Percentiles rank a stretch among this genome's conserved stretches.
These are phyloP conservation scores for Penicillium simplicissimum DNA, from an alignment of 495 filamentous ascomycete genomes.

Conservation along the genomic window DNA sequence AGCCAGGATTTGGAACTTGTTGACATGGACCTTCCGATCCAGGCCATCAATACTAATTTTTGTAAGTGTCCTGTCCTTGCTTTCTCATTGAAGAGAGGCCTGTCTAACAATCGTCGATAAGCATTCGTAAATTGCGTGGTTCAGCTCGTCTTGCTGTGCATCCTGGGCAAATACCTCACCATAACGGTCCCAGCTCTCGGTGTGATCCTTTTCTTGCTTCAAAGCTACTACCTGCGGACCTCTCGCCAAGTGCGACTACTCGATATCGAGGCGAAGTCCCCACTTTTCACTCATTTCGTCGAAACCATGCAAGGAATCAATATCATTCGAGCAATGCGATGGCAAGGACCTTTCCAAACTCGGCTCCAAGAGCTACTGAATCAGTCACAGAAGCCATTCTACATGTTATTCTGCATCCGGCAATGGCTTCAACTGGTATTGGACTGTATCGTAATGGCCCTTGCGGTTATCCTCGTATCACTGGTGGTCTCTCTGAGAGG, in stretches of 20 bases:
- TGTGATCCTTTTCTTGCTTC: slow-evolving; percentile 5
- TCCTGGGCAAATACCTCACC: slow-evolving; percentile 12
- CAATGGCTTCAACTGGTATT: slow-evolving; percentile 42
- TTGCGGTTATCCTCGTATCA: slow-evolving; percentile 34
- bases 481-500: slow-evolving; percentile 17
- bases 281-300: slow-evolving; percentile 60
- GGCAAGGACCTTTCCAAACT: slow-evolving; percentile 24
- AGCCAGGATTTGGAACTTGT: slow-evolving; percentile 16
- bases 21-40: slow-evolving; percentile 10
- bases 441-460: slow-evolving; percentile 38
- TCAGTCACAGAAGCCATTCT: slow-evolving; percentile 41
- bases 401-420: slow-evolving; percentile 47
- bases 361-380: slow-evolving; percentile 31
- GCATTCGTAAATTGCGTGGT: slow-evolving; percentile 8
- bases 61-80: neutral
- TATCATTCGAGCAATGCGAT: slow-evolving; percentile 51
- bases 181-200: slow-evolving; percentile 4
- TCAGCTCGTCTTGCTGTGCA: slow-evolving; percentile 2
- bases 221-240: slow-evolving; percentile 37
- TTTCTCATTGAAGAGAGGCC: neutral
- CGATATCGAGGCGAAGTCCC: slow-evolving; percentile 52
- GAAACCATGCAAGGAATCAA: slow-evolving; percentile 47
- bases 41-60: neutral
- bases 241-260: slow-evolving; percentile 56
- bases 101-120: neutral